Conservation (phyloP, 169 alveolate species). For the Plasmodium malariae region DNA sequence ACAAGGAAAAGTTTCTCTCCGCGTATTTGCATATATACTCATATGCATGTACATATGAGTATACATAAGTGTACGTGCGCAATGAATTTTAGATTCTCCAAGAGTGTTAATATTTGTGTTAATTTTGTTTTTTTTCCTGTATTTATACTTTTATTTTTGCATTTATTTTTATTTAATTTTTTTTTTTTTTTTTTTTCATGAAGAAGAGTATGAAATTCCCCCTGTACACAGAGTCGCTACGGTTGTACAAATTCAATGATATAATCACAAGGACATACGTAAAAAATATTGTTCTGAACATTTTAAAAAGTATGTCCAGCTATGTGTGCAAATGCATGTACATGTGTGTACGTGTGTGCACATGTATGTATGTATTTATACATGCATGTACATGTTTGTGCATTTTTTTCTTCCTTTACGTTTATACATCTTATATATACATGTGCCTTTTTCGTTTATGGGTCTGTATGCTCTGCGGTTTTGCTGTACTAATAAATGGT, state of each 20-base stretch:
- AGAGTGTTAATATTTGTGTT: too few species aligned
- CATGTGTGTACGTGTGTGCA: not conserved
- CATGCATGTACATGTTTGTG: not conserved
- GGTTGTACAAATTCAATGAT: conserved; percentile 62
- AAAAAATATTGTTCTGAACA: conserved; percentile 41
- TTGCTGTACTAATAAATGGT: too few species aligned
- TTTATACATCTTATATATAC: not conserved
- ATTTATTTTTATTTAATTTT: not conserved
- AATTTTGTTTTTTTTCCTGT: too few species aligned
- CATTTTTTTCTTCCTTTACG: not conserved
- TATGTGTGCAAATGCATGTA: not conserved
- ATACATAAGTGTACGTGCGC: not conserved
- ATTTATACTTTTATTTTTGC: not conserved
- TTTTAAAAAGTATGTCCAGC: conserved; percentile 55
- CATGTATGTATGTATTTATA: too few species aligned
- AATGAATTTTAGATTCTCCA: too few species aligned
- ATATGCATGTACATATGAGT: not conserved
- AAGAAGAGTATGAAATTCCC: conserved; percentile 73
- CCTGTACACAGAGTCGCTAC: conserved; percentile 43
- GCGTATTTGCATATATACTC: not conserved
- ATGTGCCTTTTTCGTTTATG: too few species aligned
- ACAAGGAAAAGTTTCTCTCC: not conserved
- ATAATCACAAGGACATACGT: conserved; percentile 61
- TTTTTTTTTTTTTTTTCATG: conserved; percentile 11
- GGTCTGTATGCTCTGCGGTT: too few species aligned